phyloP scores from a whole-genome alignment of 129 eudicot genomes.

The Smallanthus sonchifolius region DNA sequence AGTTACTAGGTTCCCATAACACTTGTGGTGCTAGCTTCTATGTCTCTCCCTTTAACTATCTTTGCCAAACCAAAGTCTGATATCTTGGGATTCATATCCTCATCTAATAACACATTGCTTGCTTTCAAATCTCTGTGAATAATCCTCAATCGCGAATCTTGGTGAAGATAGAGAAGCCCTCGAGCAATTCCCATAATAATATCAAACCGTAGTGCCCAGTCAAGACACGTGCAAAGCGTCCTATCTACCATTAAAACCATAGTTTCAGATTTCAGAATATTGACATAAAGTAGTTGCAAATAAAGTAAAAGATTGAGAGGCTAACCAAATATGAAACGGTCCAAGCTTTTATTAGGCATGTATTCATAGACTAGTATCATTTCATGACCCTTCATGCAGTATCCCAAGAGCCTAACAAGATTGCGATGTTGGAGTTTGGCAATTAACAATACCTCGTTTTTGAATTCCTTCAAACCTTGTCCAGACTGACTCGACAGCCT shows the following conservation, averaged over 20 bases:
- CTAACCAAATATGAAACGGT: conserved; percentile 49
- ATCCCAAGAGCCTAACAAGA: conserved; percentile 47
- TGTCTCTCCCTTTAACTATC: neutral
- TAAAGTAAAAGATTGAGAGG: neutral
- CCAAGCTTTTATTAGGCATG: conserved; percentile 55
- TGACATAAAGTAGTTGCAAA: too few species aligned
- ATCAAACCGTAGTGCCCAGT: conserved; percentile 38
- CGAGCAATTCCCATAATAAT: conserved; percentile 37
- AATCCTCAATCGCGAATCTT: conserved; percentile 37
- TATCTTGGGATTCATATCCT: too few species aligned
- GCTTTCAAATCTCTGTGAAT: neutral
- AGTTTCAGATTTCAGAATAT: too few species aligned
- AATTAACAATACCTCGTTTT: neutral
- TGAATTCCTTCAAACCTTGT: too few species aligned
- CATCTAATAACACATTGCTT: too few species aligned
- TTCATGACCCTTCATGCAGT: conserved; percentile 41
- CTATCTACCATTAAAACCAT: conserved; percentile 5
- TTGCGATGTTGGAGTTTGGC: conserved; percentile 55
- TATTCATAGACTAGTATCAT: conserved; percentile 46
- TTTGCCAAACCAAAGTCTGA: too few species aligned
- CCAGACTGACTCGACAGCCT: too few species aligned
- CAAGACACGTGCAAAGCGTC: conserved; percentile 21
- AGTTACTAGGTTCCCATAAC: conserved; percentile 41
- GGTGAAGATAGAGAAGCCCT: conserved; percentile 42
- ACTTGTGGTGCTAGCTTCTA: conserved; percentile 19